A percentile compares a stretch with the other conserved stretches of the same genome.
Evolutionary conservation across 257 asterid species (phyloP).

Genomic region (Solanum arcanum): DNA sequence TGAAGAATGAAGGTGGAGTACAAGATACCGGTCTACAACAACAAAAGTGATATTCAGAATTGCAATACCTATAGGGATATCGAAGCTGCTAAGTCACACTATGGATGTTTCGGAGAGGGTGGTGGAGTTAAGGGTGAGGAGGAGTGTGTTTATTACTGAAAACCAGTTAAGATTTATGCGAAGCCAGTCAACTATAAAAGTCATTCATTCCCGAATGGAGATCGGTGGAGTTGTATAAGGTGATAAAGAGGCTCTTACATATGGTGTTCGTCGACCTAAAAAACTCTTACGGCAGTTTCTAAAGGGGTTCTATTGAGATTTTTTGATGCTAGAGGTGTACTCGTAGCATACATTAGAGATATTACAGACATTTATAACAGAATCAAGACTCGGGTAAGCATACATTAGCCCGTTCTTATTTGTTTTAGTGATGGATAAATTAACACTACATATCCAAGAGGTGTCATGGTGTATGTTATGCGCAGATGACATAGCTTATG

Average conservation of each 20-base stretch:
- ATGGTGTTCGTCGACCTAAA: not conserved
- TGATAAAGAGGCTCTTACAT: not conserved
- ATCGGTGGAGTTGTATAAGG: not conserved
- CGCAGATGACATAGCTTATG: not conserved
- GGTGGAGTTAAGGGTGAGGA: not conserved
- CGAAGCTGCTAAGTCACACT: not conserved
- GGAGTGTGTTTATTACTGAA: not conserved
- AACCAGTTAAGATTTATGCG: not conserved
- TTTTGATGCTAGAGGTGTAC: too few relatives aligned
- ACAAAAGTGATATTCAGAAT: not conserved
- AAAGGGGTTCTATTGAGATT: not conserved
- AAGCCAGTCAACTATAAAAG: not conserved
- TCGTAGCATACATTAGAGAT: too few relatives aligned
- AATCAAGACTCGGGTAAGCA: not conserved
- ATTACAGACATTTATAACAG: too few relatives aligned
- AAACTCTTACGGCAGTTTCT: not conserved
- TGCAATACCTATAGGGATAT: not conserved
- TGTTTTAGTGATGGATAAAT: too few relatives aligned
- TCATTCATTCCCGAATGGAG: not conserved
- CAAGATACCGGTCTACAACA: not conserved
- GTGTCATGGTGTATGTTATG: not conserved
- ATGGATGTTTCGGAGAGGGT: not conserved
- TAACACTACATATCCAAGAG: not conserved
- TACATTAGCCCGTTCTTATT: not conserved
- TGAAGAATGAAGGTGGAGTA: not conserved